Evolutionary conservation across 306 rosid genomes (phyloP), one percentile per base, ranked within the genome.

Genomic region (Cucurbita argyrosperma): DNA sequence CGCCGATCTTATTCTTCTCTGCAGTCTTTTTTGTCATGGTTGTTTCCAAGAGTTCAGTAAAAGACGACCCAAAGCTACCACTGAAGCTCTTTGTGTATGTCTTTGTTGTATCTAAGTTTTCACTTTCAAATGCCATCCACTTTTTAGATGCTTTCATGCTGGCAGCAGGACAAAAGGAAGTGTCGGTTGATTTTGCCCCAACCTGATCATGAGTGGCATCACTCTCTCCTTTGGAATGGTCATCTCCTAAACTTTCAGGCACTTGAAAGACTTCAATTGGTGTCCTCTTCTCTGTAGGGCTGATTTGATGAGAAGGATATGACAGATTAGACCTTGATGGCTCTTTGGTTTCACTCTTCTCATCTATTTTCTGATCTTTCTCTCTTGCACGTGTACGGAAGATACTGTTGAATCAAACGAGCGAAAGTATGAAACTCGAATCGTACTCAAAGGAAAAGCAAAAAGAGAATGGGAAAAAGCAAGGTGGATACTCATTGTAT

Each of bases 111-210:
- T 58, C 30, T 6, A 70, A 63, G 35, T 81, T 55, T n/a, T 74
- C 77, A 50, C 42, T 45, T 54, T 83, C 84, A 75, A 92, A 92
- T 76, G 96, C 96, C 98, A 92, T 90, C 98, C 98, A 92, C 62
- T 85, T 92, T 38, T 77, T 68, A 45, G 82, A 19, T 52, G 81
- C 74, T 76, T 56, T 70, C 50, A 43, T 71, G 43, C 67, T 74
- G 60, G 49, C 39, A 16, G 37, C 65, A 53, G 80, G 71, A 42
- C 84, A 74, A 80, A 21, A 71, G 16, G 72, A 19, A 45, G 40
- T 18, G 40, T 21, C 5, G 71, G 71, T 18, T 64, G 71, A 2
- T 67, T 67, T 67, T 23, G 21, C 18, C 55, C 46, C 72, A 11
- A 12, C 42, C 51, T 42, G 71, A 35, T 40, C 71, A 5, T 18